These are phyloP conservation scores for Solanum tarijense DNA, from an alignment of 257 asterid species.

Conservation along the genomic window DNA sequence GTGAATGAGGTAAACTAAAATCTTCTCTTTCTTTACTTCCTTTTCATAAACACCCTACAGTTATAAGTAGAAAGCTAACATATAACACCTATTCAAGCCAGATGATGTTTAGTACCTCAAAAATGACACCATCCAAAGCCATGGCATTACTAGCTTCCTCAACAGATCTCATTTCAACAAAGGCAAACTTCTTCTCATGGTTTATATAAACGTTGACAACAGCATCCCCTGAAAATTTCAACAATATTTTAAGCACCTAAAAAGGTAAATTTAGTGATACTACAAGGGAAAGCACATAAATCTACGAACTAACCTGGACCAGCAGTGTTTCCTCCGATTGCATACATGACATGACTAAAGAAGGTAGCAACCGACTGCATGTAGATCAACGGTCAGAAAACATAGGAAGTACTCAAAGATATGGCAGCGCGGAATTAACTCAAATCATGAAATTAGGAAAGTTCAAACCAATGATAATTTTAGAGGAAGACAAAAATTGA, in stretches of 20 bases:
- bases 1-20: background rate
- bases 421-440: background rate
- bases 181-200: constrained; percentile 95
- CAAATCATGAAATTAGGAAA: background rate
- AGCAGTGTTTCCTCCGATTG: constrained; percentile 94
- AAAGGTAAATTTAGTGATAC: background rate
- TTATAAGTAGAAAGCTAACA: background rate
- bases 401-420: background rate
- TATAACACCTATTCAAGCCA: background rate
- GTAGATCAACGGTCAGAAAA: background rate
- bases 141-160: constrained; percentile 99
- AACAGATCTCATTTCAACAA: constrained; percentile 96
- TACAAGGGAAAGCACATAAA: background rate
- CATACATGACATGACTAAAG: constrained; percentile 94
- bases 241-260: background rate
- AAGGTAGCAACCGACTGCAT: constrained; percentile 84
- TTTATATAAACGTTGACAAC: constrained; percentile 85
- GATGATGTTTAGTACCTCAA: constrained; percentile 46
- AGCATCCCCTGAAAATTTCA: constrained; percentile 71
- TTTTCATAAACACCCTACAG: background rate
- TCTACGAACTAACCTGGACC: constrained; percentile 66
- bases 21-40: background rate
- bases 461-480: background rate
- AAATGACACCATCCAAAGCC: constrained; percentile 95
- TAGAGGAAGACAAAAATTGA: background rate